Evolutionary conservation across 78 protist genomes (phyloP).

Genomic region (Creolimax fragrantissima): DNA sequence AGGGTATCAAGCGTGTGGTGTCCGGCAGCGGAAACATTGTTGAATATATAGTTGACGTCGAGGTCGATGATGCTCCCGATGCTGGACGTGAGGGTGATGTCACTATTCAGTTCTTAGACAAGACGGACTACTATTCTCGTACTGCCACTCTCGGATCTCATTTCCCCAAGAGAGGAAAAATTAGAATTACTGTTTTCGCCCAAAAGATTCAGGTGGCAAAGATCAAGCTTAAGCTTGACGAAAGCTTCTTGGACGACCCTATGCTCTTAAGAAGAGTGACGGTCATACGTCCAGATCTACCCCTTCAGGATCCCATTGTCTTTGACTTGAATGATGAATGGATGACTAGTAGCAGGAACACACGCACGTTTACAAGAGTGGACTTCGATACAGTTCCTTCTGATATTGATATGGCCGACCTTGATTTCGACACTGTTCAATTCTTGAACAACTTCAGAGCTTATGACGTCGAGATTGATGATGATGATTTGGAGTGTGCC

Average conservation of each 20-base stretch:
- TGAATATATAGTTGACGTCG: background rate
- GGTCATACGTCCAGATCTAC: background rate
- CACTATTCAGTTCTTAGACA: background rate
- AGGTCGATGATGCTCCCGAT: background rate
- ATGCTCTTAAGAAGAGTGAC: background rate
- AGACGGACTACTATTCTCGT: background rate
- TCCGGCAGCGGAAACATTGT: background rate
- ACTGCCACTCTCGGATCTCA: background rate
- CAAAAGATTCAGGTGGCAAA: background rate
- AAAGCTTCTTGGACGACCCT: background rate
- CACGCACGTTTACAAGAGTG: background rate
- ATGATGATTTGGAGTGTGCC: slow-evolving; percentile 22
- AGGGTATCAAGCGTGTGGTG: background rate
- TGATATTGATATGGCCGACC: slow-evolving; percentile 5
- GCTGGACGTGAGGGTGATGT: background rate
- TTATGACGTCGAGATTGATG: background rate
- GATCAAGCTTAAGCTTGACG: background rate
- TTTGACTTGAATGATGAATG: background rate
- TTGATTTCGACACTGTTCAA: slow-evolving; percentile 4
- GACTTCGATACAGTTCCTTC: background rate
- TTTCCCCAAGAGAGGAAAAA: background rate
- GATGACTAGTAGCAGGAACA: background rate
- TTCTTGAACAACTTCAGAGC: slow-evolving; percentile 1
- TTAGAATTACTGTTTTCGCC: background rate
- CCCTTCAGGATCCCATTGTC: background rate